These are phyloP conservation scores for Quercus robur DNA, from an alignment of 306 rosid genomes.

Conservation along the genomic window DNA sequence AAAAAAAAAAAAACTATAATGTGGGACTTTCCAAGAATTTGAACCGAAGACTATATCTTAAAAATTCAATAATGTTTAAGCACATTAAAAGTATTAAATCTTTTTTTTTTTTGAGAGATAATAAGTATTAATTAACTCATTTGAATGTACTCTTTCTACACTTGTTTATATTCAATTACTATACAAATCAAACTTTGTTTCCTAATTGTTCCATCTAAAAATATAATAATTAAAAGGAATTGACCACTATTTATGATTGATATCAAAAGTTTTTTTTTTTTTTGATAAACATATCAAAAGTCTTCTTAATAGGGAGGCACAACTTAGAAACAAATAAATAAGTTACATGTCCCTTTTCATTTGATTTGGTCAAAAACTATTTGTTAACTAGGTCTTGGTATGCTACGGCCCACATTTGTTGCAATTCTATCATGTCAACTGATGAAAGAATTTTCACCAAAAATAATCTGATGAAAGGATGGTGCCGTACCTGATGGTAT, in stretches of 20 bases:
- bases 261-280: background rate
- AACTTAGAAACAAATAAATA: too few relatives aligned
- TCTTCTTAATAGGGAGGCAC: too few relatives aligned
- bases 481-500: background rate
- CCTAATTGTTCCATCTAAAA: background rate
- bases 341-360: too few relatives aligned
- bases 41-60: too few relatives aligned
- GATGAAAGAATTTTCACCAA: background rate
- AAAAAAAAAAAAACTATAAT: background rate
- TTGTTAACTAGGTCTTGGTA: background rate
- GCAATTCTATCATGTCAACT: background rate
- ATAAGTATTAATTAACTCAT: too few relatives aligned
- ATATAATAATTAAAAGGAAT: background rate
- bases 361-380: background rate
- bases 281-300: too few relatives aligned
- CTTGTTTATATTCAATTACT: too few relatives aligned
- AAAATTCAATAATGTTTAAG: too few relatives aligned
- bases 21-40: too few relatives aligned
- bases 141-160: background rate
- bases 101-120: too few relatives aligned
- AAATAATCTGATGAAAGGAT: background rate
- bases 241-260: background rate
- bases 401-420: background rate
- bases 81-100: too few relatives aligned
- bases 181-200: background rate